A percentile compares a stretch with the other conserved stretches of the same genome.
These are phyloP conservation scores for Cordyceps militaris DNA, from an alignment of 2,329 filamentous ascomycete species.

Conservation along the genomic window DNA sequence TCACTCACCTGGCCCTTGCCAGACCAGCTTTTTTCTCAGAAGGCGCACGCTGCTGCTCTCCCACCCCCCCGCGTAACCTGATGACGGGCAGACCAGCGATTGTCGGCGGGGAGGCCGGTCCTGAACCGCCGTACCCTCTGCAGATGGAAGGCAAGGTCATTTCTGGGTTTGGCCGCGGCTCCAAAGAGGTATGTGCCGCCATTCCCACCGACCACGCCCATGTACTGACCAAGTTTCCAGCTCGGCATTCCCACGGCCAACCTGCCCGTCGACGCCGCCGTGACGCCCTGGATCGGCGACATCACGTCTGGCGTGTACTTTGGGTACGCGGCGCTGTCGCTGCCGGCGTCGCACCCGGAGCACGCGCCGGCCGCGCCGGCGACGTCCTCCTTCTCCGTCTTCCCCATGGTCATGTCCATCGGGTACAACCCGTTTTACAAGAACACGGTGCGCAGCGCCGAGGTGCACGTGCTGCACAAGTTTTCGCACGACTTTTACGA, in stretches of 20 bases:
- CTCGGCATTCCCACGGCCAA: constrained; percentile 97
- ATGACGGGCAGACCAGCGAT: constrained; percentile 54
- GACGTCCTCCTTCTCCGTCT: constrained; percentile 39
- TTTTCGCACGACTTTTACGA: constrained; percentile 83
- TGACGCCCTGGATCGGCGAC: constrained; percentile 52
- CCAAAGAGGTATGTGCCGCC: constrained; percentile 63
- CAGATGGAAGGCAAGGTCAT: constrained; percentile 81
- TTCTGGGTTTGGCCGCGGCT: constrained; percentile 87
- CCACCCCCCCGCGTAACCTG: neutral
- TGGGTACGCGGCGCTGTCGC: constrained; percentile 73
- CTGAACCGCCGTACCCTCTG: constrained; percentile 72
- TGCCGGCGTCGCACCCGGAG: constrained; percentile 43
- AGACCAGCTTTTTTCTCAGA: no score
- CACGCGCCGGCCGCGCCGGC: constrained; percentile 14
- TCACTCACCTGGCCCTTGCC: no score
- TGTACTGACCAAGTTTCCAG: constrained; percentile 32
- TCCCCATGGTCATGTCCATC: constrained; percentile 87
- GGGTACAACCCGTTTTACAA: constrained; percentile 98
- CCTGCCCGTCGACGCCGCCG: constrained; percentile 62
- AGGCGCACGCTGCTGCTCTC: no score
- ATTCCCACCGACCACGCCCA: neutral
- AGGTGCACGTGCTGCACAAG: constrained; percentile 79
- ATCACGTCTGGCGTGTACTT: constrained; percentile 84
- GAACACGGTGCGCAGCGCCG: constrained; percentile 77
- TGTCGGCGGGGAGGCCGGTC: constrained; percentile 66